phyloP scores from a whole-genome alignment of 1,284 basidiomycete genomes.

The Irpex sp. region DNA sequence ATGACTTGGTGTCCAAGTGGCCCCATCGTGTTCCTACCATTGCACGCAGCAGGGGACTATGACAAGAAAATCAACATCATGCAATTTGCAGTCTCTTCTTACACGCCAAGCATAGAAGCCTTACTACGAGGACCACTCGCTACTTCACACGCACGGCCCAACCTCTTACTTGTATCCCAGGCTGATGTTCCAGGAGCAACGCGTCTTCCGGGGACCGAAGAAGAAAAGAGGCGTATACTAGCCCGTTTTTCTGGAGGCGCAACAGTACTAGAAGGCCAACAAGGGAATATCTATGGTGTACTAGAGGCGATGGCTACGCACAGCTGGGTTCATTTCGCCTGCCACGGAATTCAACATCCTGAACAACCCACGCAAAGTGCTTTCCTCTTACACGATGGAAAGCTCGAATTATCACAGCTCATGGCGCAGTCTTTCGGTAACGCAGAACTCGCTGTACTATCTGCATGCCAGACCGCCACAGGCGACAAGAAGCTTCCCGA shows the following conservation, averaged over 20 bases:
- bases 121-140: neutral
- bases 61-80: neutral
- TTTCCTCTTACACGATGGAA: slow-evolving; percentile 24
- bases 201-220: neutral
- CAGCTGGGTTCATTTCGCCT: slow-evolving; percentile 27
- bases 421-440: slow-evolving; percentile 20
- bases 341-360: slow-evolving; percentile 12
- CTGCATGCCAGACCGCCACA: slow-evolving; percentile 26
- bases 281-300: neutral
- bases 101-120: neutral
- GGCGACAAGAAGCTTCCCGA: slow-evolving; percentile 15
- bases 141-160: neutral
- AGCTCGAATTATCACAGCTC: slow-evolving; percentile 24
- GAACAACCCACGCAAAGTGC: slow-evolving; percentile 22
- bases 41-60: neutral
- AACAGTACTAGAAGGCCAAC: neutral
- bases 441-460: slow-evolving; percentile 34
- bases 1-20: neutral
- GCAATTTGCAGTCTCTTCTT: neutral
- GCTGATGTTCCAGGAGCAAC: neutral
- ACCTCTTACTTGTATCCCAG: neutral
- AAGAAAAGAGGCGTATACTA: neutral
- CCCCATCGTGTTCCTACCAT: neutral
- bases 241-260: neutral
- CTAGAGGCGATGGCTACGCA: slow-evolving; percentile 18